Conservation (phyloP, 2,329 filamentous ascomycete species). For the Cytospora leucostoma region DNA sequence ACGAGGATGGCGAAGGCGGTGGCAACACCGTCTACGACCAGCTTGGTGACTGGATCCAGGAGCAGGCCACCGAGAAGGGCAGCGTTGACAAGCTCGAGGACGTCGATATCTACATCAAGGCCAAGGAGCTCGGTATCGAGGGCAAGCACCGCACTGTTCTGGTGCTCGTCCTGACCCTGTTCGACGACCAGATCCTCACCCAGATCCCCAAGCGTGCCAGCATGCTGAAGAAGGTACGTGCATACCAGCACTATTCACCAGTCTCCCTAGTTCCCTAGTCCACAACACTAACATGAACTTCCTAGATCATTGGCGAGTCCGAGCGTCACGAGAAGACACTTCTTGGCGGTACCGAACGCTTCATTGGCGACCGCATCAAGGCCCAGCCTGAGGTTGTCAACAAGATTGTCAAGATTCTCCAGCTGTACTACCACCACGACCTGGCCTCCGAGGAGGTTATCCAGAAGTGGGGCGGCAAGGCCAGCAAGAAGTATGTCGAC, state of each 20-base stretch:
- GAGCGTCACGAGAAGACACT: constrained; percentile 96
- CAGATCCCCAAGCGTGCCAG: constrained; percentile 82
- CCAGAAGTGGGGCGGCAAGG: constrained; percentile 88
- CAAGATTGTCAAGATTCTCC: constrained; percentile 81
- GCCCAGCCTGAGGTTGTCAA: constrained; percentile 75
- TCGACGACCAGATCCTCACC: constrained; percentile 84
- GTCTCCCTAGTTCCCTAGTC: neutral
- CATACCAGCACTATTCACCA: neutral
- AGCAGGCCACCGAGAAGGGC: constrained; percentile 70
- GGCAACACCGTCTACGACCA: constrained; percentile 81
- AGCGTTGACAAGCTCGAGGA: constrained; percentile 79
- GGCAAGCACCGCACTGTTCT: constrained; percentile 89
- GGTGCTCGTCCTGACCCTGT: constrained; percentile 90
- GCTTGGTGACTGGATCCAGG: constrained; percentile 89
- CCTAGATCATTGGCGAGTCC: constrained; percentile 70
- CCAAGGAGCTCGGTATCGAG: constrained; percentile 93
- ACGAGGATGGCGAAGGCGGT: constrained; percentile 77
- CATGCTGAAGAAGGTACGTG: constrained; percentile 82
- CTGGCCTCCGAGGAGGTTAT: constrained; percentile 85
- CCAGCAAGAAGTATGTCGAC: constrained; percentile 98
- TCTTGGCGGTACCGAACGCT: constrained; percentile 91
- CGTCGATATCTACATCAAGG: constrained; percentile 92
- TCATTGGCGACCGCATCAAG: constrained; percentile 70
- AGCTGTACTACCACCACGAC: constrained; percentile 89
- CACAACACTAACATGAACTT: neutral